Evolutionary conservation across 257 asterid genomes (phyloP), one percentile per base, ranked within the genome.

Genomic region (Anisodus tanguticus): DNA sequence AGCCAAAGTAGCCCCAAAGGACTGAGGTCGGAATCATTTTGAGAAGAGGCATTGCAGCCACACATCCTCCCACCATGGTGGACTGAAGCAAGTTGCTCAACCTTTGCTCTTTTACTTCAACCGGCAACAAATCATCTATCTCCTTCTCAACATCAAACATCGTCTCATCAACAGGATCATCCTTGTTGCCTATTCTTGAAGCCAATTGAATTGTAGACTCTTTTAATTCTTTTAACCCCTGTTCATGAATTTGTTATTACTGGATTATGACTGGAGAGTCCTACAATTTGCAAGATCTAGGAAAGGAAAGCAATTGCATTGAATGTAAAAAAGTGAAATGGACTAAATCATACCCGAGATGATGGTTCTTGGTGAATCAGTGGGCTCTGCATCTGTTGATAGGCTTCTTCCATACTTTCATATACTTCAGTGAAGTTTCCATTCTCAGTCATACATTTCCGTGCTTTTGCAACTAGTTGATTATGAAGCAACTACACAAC

Each of bases 41-140:
- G 67, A 79, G 71, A 54, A 84, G 55, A 35, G 87, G 87, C 87
- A 84, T 84, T 53, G 87, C 84, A 31, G 81, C 87, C 60, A 84
- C 84, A 84, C 87, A 84, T 79, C 87, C 87, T 78, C 87, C 87
- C 49, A 84, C 87, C 87, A 84, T 64, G 49, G 74, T 4, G 5
- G 87, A 85, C 82, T 84, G 87, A 12, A 84, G 84, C 84, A 85
- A 85, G 81, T 85, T 85, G 82, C 87, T 85, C 62, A 85, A 47
- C 59, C 87, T 72, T 55, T 85, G 87, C 58, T 84, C 86, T 66
- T 84, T 78, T 8, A 84, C 86, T 78, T 84, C 86, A 59, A 84
- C 83, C 6, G 87, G 87, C 87, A 84, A 79, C 81, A 85, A 85
- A 19, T 85, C 87, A 80, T 85, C 87, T 51, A 84, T 84, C 43